Evolutionary conservation across 2,329 filamentous ascomycete genomes (phyloP), one percentile per base, ranked within the genome.

Genomic region (Colletotrichum noveboracense): DNA sequence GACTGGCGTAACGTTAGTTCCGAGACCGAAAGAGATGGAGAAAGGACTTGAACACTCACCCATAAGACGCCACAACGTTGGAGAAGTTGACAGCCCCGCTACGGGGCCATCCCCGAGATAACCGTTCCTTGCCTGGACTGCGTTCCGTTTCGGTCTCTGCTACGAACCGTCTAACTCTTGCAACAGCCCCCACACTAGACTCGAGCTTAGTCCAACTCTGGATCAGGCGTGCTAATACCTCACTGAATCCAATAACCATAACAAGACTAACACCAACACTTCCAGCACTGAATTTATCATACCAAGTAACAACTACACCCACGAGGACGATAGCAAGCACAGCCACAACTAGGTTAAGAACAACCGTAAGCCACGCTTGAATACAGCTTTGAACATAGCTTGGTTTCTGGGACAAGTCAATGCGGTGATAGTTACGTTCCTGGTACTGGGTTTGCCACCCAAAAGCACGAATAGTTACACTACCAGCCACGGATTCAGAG

Each of bases 211-310:
- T 78, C 79, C 70, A 73, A 16, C 13, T 68, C 43, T 76, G 72
- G 26, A 62, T 32, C 6, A 60, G 4, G 16, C 56, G 65, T 3
- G 58, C 30, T 21, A 74, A 21, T 7, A 28, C 10, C 26, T 67
- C 61, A 14, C 68, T 65, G 38, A 76, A 76, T 6, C 74, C 58
- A 14, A 69, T 73, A 10, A 76, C 62, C 64, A 74, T 76, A 7
- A 76, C 26, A 5, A 76, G 52, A 36, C 71, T 76, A 1, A 76
- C 74, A 7, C 74, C 83, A 77, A 74, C 83, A 82, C 38, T 77
- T 76, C 34, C 81, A 71, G 61, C 78, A 70, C 71, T 83, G 81
- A 34, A 80, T 78, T 16, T 69, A 56, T 43, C 80, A 77, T n/a
- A 83, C 66, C 26, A 83, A 62, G 26, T 71, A 32, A 58, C 76